Percentiles rank a stretch among this genome's conserved stretches.
These are phyloP conservation scores for Trametes villosa DNA, from an alignment of 768 basidiomycete genomes.

Conservation along the genomic window DNA sequence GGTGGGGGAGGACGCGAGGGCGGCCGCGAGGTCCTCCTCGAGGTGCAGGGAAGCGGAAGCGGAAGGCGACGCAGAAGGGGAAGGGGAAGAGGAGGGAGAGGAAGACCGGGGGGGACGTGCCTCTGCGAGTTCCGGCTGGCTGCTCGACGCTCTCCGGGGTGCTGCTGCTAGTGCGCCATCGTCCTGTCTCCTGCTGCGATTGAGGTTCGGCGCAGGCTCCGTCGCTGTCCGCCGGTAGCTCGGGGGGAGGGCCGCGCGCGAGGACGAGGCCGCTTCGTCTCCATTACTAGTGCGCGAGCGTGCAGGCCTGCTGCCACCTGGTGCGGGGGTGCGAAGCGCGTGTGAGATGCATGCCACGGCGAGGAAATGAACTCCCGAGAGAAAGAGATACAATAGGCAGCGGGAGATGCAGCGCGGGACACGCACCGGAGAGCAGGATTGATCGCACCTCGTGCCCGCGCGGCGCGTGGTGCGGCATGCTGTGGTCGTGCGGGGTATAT, in stretches of 20 bases:
- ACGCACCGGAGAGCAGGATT: slow-evolving; percentile 27
- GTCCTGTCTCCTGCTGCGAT: background rate
- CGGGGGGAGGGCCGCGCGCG: background rate
- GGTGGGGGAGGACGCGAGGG: slow-evolving; percentile 10
- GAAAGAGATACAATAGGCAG: slow-evolving; percentile 11
- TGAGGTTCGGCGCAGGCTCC: background rate
- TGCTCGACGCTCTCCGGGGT: slow-evolving; percentile 2
- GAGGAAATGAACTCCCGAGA: background rate
- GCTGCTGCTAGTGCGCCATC: background rate
- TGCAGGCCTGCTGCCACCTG: slow-evolving; percentile 15
- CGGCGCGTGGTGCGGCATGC: slow-evolving; percentile 9
- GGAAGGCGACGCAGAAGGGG: too few relatives aligned
- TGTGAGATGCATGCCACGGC: slow-evolving; percentile 1
- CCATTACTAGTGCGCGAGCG: slow-evolving; percentile 8
- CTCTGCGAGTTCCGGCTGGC: slow-evolving; percentile 4
- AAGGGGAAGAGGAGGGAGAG: slow-evolving; percentile 10
- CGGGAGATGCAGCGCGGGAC: slow-evolving; percentile 11
- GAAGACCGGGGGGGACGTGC: slow-evolving; percentile 7
- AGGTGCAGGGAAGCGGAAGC: slow-evolving; percentile 14
- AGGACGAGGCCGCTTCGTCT: slow-evolving; percentile 5
- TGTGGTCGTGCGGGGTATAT: background rate
- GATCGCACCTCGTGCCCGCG: slow-evolving; percentile 17
- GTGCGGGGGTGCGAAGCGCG: background rate
- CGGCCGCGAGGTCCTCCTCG: slow-evolving; percentile 17
- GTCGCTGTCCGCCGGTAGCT: background rate